Evolutionary conservation across 1,139 yeast species (phyloP), one percentile per base, ranked within the genome.

Genomic region (Kodamaea arcana): DNA sequence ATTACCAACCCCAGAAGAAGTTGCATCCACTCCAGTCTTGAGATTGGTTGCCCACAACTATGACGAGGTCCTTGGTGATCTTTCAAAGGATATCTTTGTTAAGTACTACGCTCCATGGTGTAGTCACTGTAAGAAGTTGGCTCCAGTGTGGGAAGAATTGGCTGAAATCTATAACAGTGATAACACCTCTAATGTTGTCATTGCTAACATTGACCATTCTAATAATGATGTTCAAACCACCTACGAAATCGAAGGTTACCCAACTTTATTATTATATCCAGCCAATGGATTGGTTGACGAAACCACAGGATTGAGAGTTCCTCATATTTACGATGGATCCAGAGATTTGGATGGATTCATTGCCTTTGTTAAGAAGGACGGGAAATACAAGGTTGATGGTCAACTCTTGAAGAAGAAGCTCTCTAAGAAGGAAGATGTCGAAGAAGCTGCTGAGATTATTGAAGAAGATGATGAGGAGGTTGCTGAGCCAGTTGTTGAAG

Each of bases 21-120:
- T 62, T 40, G 94, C 84, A 62, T 80, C 80, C 38, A 74, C 77
- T 37, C 75, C 85, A 35, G 96, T 88, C 37, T 69, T 69, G 59
- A 81, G 79, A 54, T 75, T 92, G 47, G 97, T 92, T 42, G 95
- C 88, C 51, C 78, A 80, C 66, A 87, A 81, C 59, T 92, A 86
- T 63, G 81, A 82, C 31, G 76, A 75, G 24, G 65, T 86, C 44
- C 74, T 86, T 42, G 66, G 70, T 26, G 90, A 88, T 55, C 65
- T 69, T 34, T 60, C 73, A 40, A 87, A 86, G 72, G 97, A 92
- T 60, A 90, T 92, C 35, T 70, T 92, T 48, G 90, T 92, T 48
- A 87, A 90, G 71, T 90, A 85, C 69, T 92, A 86, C 58, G 98
- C 98, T 38, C 95, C 96, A 65, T 92, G 98, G 98, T 90, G 98